Evolutionary conservation across 306 rosid species (phyloP).

Genomic region (Pyrus communis): DNA sequence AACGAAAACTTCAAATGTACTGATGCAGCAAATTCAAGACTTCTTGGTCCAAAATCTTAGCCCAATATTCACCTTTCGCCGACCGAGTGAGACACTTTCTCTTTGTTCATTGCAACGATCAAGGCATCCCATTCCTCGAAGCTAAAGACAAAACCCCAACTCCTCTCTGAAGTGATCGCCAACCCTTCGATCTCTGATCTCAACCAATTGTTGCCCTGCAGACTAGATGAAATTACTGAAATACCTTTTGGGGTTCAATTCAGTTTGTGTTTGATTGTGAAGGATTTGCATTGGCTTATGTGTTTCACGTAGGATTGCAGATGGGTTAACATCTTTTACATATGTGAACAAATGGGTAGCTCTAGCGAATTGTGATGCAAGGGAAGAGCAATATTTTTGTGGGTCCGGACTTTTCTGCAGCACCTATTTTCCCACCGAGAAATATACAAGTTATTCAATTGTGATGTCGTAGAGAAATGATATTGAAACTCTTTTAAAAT

Average conservation of each 20-base stretch:
- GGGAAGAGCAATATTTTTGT: not conserved
- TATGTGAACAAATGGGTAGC: conserved; percentile 40
- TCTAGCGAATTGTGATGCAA: not conserved
- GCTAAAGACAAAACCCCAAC: conserved; percentile 24
- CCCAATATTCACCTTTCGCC: conserved; percentile 31
- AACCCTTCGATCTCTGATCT: conserved; percentile 33
- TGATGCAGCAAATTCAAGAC: not conserved
- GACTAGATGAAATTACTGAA: conserved; percentile 24
- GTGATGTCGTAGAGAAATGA: too few relatives aligned
- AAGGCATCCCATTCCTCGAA: conserved; percentile 37
- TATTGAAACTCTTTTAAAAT: too few relatives aligned
- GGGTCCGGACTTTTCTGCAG: conserved; percentile 31
- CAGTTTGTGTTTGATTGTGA: conserved; percentile 37
- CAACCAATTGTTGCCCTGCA: conserved; percentile 36
- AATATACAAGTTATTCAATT: conserved; percentile 5
- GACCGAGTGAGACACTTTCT: conserved; percentile 22
- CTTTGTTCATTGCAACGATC: conserved; percentile 38
- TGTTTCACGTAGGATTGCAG: conserved; percentile 46
- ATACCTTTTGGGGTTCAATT: conserved; percentile 40
- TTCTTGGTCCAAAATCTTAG: too few relatives aligned
- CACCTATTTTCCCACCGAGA: conserved; percentile 41
- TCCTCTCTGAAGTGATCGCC: conserved; percentile 16
- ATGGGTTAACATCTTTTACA: conserved; percentile 28
- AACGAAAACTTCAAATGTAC: too few relatives aligned
- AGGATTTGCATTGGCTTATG: conserved; percentile 44